Base-by-base conservation (phyloP, 306 rosid species). In the Lathyrus sativus region DNA sequence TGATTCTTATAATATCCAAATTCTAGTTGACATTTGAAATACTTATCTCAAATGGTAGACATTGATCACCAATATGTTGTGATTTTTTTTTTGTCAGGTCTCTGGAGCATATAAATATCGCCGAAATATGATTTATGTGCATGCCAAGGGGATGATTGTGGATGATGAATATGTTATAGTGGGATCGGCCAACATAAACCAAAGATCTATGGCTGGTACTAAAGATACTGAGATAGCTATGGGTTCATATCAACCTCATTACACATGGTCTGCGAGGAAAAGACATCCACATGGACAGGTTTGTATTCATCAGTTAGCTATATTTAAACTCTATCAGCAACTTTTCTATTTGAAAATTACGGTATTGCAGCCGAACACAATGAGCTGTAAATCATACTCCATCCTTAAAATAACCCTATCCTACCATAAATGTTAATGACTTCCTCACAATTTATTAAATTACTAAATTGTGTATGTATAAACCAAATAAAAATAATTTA, bases 141-240 rank as follows among this genome's bases (percentile, higher is more conserved):
- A 93, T 71, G 95, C 99, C 58, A 93, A 93, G 79, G 99, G 99
- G 56, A 86, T 93, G 96, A 62, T 93, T 8, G 72, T 93, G 31
- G 99, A 93, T 53, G 99, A 93, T 38, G 99, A 93, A 68, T 93
- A 93, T 6, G 86, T 93, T 2, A 84, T 93, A 44, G 31, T 90
- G 42, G 99, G 97, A 73, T 93, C 99, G 76, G 99, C 97, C 64
- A 93, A 93, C 68, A 93, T 93, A 74, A 93, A 93, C 80, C 99
- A 93, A 80, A 85, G 99, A 81, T 93, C 99, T 53, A 65, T 93
- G 97, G 99, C 96, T 49, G 99, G 97, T 60, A 74, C 96, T 15
- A 93, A 87, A 77, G 99, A 90, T 79, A 93, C 99, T 2, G 99
- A 93, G 92, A 86, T 93, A 74, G 99, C 97, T 45, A 88, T 87